A percentile compares a stretch with the other conserved stretches of the same genome.
Conservation (phyloP, 192 early-diverging fungal genomes). For the Backusella westeae region DNA sequence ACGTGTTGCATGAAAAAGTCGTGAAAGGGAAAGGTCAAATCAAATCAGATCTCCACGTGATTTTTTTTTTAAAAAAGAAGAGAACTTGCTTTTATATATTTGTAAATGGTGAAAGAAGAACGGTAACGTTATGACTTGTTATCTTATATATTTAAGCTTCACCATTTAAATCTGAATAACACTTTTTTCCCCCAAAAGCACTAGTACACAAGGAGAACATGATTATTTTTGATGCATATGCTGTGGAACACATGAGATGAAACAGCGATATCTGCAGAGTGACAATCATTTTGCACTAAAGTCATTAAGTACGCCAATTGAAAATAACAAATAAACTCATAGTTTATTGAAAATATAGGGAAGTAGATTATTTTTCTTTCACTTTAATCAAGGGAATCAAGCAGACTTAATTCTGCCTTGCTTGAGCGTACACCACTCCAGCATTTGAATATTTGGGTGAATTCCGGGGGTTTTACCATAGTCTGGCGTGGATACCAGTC, state of each 20-base stretch:
- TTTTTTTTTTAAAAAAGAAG: too few species aligned
- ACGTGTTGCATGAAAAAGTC: too few species aligned
- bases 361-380: background rate
- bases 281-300: background rate
- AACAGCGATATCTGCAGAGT: background rate
- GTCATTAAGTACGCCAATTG: background rate
- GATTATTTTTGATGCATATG: background rate
- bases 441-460: background rate
- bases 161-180: too few species aligned
- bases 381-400: background rate
- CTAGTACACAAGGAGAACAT: background rate
- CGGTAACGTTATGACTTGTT: too few species aligned
- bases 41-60: too few species aligned
- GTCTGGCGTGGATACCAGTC: conserved; percentile 9
- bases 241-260: background rate
- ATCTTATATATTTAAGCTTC: too few species aligned
- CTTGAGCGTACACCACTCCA: background rate
- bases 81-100: too few species aligned
- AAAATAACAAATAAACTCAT: background rate
- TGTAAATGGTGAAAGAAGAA: too few species aligned
- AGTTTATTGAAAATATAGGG: background rate
- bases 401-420: background rate
- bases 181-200: background rate
- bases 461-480: background rate
- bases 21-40: too few species aligned